These are phyloP conservation scores for Pseudevernia furfuracea DNA, from an alignment of 495 filamentous ascomycete genomes.

Conservation along the genomic window DNA sequence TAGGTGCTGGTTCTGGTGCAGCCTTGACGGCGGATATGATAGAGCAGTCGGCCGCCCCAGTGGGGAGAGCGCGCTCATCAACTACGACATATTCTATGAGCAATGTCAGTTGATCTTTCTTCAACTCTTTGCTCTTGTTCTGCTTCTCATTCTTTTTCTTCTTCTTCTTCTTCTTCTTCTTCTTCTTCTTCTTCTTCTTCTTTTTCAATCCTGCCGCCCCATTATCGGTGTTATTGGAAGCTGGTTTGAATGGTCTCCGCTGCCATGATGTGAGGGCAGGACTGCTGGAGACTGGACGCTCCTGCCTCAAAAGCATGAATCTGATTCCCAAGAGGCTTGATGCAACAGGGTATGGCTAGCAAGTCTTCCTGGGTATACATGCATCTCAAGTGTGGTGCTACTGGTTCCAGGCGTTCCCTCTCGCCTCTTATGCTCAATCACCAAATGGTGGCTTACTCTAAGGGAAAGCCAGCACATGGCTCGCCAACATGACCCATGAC, in stretches of 20 bases:
- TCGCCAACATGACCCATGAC: neutral
- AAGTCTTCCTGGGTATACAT: neutral
- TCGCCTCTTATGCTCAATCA: neutral
- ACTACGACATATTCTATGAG: constrained; percentile 22
- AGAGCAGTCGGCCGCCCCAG: neutral
- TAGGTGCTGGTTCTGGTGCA: neutral
- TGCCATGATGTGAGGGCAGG: neutral
- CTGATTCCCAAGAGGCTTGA: neutral
- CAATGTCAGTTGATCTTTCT: constrained; percentile 17
- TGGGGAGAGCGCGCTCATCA: constrained; percentile 12
- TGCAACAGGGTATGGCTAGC: neutral
- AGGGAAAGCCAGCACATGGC: neutral
- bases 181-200: neutral
- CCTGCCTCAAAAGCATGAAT: neutral
- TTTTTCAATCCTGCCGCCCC: neutral
- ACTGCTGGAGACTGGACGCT: neutral
- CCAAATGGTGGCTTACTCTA: neutral
- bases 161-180: neutral
- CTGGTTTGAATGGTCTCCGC: neutral
- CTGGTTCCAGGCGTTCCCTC: neutral
- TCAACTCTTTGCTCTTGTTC: neutral
- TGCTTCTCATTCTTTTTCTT: too few relatives aligned
- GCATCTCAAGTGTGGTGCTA: neutral
- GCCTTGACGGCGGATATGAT: neutral
- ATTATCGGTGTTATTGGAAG: neutral